Evolutionary conservation across 2,329 filamentous ascomycete species (phyloP).

Genomic region (Aspergillus arachidicola): DNA sequence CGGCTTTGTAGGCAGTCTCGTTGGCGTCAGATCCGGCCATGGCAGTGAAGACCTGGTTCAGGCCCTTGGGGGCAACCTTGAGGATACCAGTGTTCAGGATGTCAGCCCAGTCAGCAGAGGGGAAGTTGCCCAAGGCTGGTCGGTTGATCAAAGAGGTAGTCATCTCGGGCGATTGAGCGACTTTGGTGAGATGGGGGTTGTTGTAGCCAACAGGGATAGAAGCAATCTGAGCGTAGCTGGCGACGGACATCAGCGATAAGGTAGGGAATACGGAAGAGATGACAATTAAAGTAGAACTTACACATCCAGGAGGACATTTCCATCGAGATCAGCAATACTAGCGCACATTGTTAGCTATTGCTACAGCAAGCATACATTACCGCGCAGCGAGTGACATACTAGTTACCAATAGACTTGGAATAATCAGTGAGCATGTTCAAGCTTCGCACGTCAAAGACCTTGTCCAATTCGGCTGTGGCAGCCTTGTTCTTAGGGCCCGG

Average conservation of each 20-base stretch:
- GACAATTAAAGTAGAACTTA: constrained; percentile 31
- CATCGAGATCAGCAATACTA: constrained; percentile 53
- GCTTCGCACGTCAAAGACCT: constrained; percentile 83
- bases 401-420: constrained; percentile 75
- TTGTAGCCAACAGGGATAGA: constrained; percentile 93
- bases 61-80: constrained; percentile 77
- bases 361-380: no score
- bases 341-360: neutral
- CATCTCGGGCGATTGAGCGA: constrained; percentile 78
- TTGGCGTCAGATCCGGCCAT: constrained; percentile 90
- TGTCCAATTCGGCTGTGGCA: constrained; percentile 69
- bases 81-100: constrained; percentile 80
- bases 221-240: constrained; percentile 83
- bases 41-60: constrained; percentile 88
- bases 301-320: constrained; percentile 55
- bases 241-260: constrained; percentile 8
- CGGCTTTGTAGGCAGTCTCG: constrained; percentile 92
- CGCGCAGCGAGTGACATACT: constrained; percentile 46
- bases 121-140: constrained; percentile 88
- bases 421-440: constrained; percentile 83
- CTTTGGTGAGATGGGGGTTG: constrained; percentile 73
- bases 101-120: constrained; percentile 78
- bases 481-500: constrained; percentile 76
- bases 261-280: neutral
- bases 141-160: constrained; percentile 80